Base-by-base conservation (phyloP, 2,329 filamentous ascomycete genomes). In the Pseudocercospora ulei region DNA sequence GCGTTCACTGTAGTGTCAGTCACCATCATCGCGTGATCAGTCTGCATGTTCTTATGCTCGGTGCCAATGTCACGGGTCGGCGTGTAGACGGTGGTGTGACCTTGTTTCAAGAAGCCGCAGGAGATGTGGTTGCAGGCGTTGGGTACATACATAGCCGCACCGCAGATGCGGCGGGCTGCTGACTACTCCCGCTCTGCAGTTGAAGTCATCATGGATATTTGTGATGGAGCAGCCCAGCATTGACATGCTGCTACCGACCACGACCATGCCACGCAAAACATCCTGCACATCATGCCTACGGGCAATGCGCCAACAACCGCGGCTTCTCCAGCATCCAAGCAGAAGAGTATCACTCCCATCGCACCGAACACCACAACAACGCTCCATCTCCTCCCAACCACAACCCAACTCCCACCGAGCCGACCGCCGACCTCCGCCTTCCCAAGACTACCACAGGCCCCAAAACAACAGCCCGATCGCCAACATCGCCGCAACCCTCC, bases 401-500 rank as follows among this genome's bases (percentile, higher is more conserved):
- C 5, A 28, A 37, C 28, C 23, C 35, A 29, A 34, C 44, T 18
- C 38, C 39, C 20, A 25, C 38, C 24, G 26, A 36, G 31, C 23
- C 49, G 19, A 41, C n/a, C 27, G 33, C 13, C 35, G 43, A 2
- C 30, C 41, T 13, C 30, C 47, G 12, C 30, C 43, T 1, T 33
- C 38, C 8, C 28, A 42, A 29, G 44, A 43, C 28, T 41, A 40
- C 26, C 36, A 46, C 6, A 26, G 43, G 7, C 14, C 42, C 29
- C 19, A 38, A 5, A 38, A 45, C 30, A 22, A 35, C 25, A 35
- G 18, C 19, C 37, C 46, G 11, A 45, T 55, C 40, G 40, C 44
- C 16, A 43, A 51, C 34, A 46, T 58, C 43, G 51, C 54, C 29
- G 43, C 49, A 24, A 38, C 48, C 11, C 44, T 55, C 12, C 48